Conservation (phyloP, 495 filamentous ascomycete species). For the Podospora australis region DNA sequence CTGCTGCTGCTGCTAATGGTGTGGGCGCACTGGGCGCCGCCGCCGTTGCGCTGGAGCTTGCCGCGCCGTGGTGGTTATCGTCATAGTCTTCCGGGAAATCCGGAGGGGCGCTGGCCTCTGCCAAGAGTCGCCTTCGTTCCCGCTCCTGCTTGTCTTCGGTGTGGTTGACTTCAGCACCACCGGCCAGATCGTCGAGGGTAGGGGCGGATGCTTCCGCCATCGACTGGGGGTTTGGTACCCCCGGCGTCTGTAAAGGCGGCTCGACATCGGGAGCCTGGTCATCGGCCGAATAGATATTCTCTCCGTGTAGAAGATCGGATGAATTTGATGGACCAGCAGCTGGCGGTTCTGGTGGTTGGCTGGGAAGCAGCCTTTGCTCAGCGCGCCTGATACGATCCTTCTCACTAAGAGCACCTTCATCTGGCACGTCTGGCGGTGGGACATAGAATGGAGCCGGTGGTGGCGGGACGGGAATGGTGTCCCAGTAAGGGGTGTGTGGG, state of each 20-base stretch:
- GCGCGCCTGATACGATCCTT: conserved; percentile 62
- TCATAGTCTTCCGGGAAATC: conserved; percentile 45
- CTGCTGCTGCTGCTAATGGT: background rate
- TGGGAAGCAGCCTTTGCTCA: conserved; percentile 64
- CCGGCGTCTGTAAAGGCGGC: background rate
- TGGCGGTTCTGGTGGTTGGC: conserved; percentile 50
- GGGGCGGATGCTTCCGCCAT: conserved; percentile 38
- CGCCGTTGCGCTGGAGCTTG: conserved; percentile 13
- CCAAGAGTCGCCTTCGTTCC: conserved; percentile 65
- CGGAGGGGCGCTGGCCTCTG: conserved; percentile 64
- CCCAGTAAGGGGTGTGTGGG: conserved; percentile 22
- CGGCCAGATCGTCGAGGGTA: conserved; percentile 37
- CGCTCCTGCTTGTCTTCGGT: conserved; percentile 83
- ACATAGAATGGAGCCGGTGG: conserved; percentile 35
- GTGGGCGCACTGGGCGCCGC: conserved; percentile 13
- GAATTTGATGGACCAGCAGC: conserved; percentile 43
- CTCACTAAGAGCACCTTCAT: conserved; percentile 55
- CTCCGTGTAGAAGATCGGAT: conserved; percentile 20
- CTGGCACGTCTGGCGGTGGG: conserved; percentile 46
- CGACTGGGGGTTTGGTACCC: conserved; percentile 10
- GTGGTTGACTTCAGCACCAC: conserved; percentile 26
- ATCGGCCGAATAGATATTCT: conserved; percentile 35
- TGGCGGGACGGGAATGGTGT: conserved; percentile 4
- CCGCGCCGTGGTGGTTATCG: conserved; percentile 14
- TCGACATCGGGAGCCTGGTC: conserved; percentile 9